Evolutionary conservation across 2,329 filamentous ascomycete species (phyloP), one percentile per base, ranked within the genome.

Genomic region (Pestalotiopsis sp.): DNA sequence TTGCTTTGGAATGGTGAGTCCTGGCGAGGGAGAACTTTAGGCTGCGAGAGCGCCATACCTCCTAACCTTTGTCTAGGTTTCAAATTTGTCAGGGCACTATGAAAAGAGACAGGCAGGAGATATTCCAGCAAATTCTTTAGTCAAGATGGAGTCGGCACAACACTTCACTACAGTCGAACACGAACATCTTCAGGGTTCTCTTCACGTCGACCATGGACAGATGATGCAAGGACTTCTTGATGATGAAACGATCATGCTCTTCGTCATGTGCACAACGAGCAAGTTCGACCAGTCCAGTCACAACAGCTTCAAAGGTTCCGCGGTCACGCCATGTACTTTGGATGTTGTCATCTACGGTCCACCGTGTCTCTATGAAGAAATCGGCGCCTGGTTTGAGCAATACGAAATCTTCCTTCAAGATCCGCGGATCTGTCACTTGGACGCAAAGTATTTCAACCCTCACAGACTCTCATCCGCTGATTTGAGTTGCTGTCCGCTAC

Each of bases 321-420:
- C 41, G 14, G 13, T 49, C 4, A 49, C 7, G 7, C 14, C 14
- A 49, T 49, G 41, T 49, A 49, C 41, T n/a, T 49, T 49, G 41
- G 41, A 49, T 49, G 7, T 49, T n/a, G 41, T 49, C n/a, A n/a
- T 49, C n/a, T 49, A 49, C 14, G 41, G 41, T 9, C 67, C 67
- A n/a, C 20, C 49, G 1, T 4, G 27, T 4, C 17, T 68, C 0
- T 65, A 23, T n/a, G 45, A 68, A 5, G 67, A 65, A 6, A 68
- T 66, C 4, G 62, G 67, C 1, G 9, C 5, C 3, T 68, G 56
- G 36, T 68, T 68, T 12, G 49, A 61, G 25, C 49, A 65, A 2
- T 65, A 65, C 7, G 52, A 60, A 41, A 65, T 68, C 6, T 65
- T 59, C 38, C 67, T 68, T n/a, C 61, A 68, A 52, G 67, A 68